Percentiles rank a stretch among this genome's conserved stretches.
Conservation (phyloP, 148 eudicot genomes). For the Limonium bicolor region DNA sequence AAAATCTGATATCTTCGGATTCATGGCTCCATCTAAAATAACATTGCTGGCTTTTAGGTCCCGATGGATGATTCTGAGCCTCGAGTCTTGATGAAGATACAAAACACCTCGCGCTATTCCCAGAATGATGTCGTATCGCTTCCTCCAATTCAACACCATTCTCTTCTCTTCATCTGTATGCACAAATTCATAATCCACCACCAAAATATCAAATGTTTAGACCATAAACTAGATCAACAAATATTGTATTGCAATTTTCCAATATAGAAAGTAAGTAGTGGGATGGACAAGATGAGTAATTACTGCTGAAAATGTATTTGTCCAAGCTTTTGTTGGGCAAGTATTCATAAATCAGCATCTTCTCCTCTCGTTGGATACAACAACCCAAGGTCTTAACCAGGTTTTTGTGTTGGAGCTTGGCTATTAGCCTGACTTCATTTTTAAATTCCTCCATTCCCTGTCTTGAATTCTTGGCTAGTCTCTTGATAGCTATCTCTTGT, state of each 20-base stretch:
- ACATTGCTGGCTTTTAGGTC: slow-evolving; percentile 50
- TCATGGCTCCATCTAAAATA: slow-evolving; percentile 32
- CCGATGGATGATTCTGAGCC: slow-evolving; percentile 35
- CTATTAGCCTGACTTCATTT: slow-evolving; percentile 11
- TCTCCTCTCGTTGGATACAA: slow-evolving; percentile 9
- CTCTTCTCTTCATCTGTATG: neutral
- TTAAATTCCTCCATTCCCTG: slow-evolving; percentile 14
- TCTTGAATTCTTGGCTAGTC: slow-evolving; percentile 12
- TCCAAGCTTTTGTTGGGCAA: slow-evolving; percentile 17
- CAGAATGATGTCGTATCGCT: slow-evolving; percentile 10
- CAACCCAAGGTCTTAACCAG: slow-evolving; percentile 15
- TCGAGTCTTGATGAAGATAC: slow-evolving; percentile 21
- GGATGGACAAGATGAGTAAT: too few relatives aligned
- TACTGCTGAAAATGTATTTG: slow-evolving; percentile 1
- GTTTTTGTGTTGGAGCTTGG: slow-evolving; percentile 22
- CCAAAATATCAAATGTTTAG: too few relatives aligned
- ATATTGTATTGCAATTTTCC: too few relatives aligned
- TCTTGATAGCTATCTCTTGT: slow-evolving; percentile 16
- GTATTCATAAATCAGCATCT: slow-evolving; percentile 14
- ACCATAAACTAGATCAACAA: too few relatives aligned
- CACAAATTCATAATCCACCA: too few relatives aligned
- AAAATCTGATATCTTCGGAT: slow-evolving; percentile 48
- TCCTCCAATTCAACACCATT: slow-evolving; percentile 10
- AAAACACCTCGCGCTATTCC: slow-evolving; percentile 20
- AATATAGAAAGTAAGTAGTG: too few relatives aligned